Evolutionary conservation across 768 basidiomycete species (phyloP), one percentile per base, ranked within the genome.

Genomic region (Gelatoporia subvermispora): DNA sequence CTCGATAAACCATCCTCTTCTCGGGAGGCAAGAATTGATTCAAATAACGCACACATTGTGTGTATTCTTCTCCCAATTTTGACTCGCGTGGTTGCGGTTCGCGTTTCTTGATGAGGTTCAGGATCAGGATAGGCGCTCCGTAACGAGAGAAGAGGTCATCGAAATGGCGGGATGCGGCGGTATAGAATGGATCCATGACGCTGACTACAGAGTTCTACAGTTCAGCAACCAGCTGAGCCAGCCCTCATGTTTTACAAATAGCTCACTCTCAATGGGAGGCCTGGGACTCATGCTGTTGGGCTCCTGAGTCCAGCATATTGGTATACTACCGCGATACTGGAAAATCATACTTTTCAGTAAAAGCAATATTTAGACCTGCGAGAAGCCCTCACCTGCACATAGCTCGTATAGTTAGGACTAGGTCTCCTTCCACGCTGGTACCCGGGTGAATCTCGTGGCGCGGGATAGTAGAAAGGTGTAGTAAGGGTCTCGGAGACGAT

Each of bases 271-370:
- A 37, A 99, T 96, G 2, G 94, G 95, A 2, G 96, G 96, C 54
- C 86, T 84, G 0, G 93, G 88, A n/a, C 73, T 85, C 81, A 95
- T 92, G 45, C 82, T 84, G 39, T 80, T 90, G 1, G 82, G 84
- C 52, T 98, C 96, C 64, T 99, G 95, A 11, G 89, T 88, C 96
- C 96, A 99, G 62, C 88, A 93, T 3, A 98, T 75, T 0, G 96
- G 96, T 31, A 99, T 97, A 52, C 91, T 93, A 7, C 95, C 95
- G 18, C 95, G 78, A 63, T 94, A 93, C 84, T 91, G 49, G n/a
- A 28, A 8, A 22, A 44, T 13, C 16, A 28, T 41, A 31, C 13
- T 25, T 18, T n/a, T n/a, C n/a, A n/a, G n/a, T n/a, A n/a, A n/a
- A n/a, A 16, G 23, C 13, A 22, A 35, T 28, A 37, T 4, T 5